Evolutionary conservation across 192 early-diverging fungal species (phyloP), one percentile per base, ranked within the genome.

Genomic region (Coemansia sp.): DNA sequence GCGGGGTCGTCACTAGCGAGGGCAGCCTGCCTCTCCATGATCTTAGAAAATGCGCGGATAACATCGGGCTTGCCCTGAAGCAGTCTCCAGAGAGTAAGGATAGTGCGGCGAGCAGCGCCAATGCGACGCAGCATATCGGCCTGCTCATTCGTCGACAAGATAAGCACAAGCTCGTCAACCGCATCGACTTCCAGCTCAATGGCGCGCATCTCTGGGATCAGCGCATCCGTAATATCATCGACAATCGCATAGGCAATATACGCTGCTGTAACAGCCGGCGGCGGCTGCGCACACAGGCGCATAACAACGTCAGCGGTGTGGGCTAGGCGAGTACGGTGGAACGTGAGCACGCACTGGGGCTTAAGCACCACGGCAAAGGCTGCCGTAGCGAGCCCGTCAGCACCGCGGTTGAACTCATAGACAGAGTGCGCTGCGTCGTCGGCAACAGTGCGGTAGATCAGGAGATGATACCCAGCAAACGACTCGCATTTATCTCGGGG

Each of bases 181-280:
- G 92, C 88, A 59, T 97, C 95, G 3, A 97, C 95, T 71, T 99
- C 95, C 31, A 92, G 84, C 78, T 99, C 97, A 64, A 99, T 91
- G 13, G 87, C 81, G 39, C 88, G 85, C 66, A 98, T 88, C 33
- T 93, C 82, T 5, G 95, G 95, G 23, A 89, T 89, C 71, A 98
- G 94, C 7, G 86, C 86, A 70, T 99, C 97, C 2, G 92, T 94
- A 46, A 99, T 92, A 65, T 96, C 94, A 74, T 98, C 96, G 66
- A 98, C 80, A 21, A 98, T 67, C 2, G 94, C 94, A 70, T 98
- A 98, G 70, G 91, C 93, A 33, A 75, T 67, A 43, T 73, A 80
- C 3, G 71, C 62, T 3, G 69, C 71, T 18, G 67, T 83, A 0
- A 67, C 56, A 3, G 65, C 53, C n/a, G 35, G 6, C 34, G 56